Base-by-base conservation (phyloP, 2,329 filamentous ascomycete genomes). In the Chalaropsis thielavioides region DNA sequence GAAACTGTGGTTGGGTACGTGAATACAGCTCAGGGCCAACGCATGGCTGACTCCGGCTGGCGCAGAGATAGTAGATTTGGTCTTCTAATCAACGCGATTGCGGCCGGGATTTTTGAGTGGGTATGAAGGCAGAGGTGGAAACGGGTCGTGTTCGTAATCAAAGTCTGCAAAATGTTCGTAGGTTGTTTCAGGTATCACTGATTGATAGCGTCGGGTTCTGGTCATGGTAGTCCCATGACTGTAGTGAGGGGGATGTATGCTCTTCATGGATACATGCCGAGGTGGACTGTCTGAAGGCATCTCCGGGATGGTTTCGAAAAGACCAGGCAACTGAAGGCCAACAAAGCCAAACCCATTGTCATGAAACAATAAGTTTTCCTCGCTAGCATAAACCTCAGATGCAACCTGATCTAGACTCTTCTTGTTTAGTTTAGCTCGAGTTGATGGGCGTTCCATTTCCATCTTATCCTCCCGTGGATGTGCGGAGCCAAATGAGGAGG, bases 341-440 rank as follows among this genome's bases (percentile, higher is more conserved):
- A 68, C 67, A 13, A 70, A 65, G 0, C 75, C 75, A 44, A 75
- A 77, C 0, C 75, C 74, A 0, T 56, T 63, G 10, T 75, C 71
- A 11, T 70, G 70, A 66, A 77, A 76, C 0, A 77, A 68, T 0
- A 77, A 70, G 3, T 73, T 71, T 59, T 76, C 74, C 51, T 76
- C 76, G 22, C 44, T 46, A n/a, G 61, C 65, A 44, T 67, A 62
- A 10, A 67, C 44, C 43, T 67, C 65, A 5, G 65, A 67, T 3
- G 44, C 62, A 59, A 67, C 40, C 43, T 44, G 31, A 3, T 67
- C 65, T 4, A 67, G 27, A 15, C 43, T 58, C 13, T 51, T 60
- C 24, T 67, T 64, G 56, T 61, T 15, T 10, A 67, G 58, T 38
- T 49, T 56, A 2, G 24, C 43, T 11, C 24, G 24, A 1, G 24